These are phyloP conservation scores for Rubus parviflorus DNA, from an alignment of 306 rosid genomes.

Conservation along the genomic window DNA sequence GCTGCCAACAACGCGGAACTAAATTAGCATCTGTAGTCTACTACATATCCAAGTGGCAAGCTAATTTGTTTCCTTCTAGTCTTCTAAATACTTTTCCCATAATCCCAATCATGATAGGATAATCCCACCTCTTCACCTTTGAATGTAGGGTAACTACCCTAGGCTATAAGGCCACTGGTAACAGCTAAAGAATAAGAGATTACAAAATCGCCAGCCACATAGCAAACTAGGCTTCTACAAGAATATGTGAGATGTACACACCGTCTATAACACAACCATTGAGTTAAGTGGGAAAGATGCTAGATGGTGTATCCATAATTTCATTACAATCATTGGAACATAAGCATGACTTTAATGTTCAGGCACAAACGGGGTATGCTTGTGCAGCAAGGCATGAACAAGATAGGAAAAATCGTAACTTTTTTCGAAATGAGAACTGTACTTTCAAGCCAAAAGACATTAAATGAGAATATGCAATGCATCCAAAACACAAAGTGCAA, in stretches of 20 bases:
- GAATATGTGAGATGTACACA: not conserved
- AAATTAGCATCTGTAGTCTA: conserved; percentile 18
- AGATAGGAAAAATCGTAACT: not conserved
- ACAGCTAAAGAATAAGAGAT: not conserved
- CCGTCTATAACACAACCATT: not conserved
- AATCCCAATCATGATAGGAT: conserved; percentile 9
- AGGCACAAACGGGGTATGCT: not conserved
- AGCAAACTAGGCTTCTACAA: not conserved
- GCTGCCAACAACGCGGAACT: conserved; percentile 41
- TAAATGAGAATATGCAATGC: not conserved
- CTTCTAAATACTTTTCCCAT: not conserved
- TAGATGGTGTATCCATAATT: not conserved
- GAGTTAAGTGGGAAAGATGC: not conserved
- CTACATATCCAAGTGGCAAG: conserved; percentile 13
- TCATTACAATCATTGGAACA: not conserved
- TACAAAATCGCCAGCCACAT: not conserved
- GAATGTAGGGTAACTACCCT: not conserved
- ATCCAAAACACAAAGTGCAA: not conserved
- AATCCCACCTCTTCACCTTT: not conserved
- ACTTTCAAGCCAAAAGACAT: not conserved
- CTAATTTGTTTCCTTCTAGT: conserved; percentile 17
- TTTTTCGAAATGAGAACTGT: not conserved
- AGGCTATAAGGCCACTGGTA: not conserved
- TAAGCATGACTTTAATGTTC: not conserved
- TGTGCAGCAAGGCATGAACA: not conserved